Evolutionary conservation across 345 rosid genomes (phyloP).

Genomic region (Laguncularia racemosa): DNA sequence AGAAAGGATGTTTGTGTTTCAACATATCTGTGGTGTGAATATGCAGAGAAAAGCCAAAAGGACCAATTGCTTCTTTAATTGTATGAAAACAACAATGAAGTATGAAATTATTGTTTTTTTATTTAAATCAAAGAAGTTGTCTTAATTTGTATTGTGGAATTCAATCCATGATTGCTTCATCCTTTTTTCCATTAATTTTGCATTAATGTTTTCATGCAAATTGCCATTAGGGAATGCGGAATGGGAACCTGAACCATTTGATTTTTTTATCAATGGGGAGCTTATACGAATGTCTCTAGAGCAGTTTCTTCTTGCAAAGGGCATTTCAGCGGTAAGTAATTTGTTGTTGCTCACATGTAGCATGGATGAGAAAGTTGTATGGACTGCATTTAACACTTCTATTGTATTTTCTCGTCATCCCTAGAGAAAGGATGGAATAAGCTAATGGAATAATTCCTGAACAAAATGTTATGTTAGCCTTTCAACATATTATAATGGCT

Average conservation of each 20-base stretch:
- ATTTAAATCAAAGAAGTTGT: too few relatives aligned
- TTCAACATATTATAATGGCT: too few relatives aligned
- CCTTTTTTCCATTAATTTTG: neutral
- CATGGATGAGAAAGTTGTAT: neutral
- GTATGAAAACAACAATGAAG: too few relatives aligned
- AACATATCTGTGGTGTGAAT: too few relatives aligned
- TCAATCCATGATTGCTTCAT: neutral
- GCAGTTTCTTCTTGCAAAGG: constrained; percentile 76
- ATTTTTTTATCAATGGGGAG: constrained; percentile 89
- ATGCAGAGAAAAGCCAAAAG: too few relatives aligned
- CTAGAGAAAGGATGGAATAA: too few relatives aligned
- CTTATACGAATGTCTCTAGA: constrained; percentile 84
- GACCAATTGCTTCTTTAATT: too few relatives aligned
- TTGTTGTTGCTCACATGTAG: neutral
- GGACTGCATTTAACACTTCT: neutral
- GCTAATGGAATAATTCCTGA: too few relatives aligned
- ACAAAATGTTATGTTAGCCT: too few relatives aligned
- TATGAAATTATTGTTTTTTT: too few relatives aligned
- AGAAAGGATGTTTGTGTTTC: too few relatives aligned
- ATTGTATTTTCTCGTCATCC: neutral
- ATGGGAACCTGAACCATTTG: constrained; percentile 71
- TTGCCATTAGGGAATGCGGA: constrained; percentile 51
- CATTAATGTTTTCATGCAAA: neutral
- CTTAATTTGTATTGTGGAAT: too few relatives aligned
- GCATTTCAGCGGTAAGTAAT: constrained; percentile 71